Conservation (phyloP, 768 basidiomycete genomes). For the Gelatoporia subvermispora region DNA sequence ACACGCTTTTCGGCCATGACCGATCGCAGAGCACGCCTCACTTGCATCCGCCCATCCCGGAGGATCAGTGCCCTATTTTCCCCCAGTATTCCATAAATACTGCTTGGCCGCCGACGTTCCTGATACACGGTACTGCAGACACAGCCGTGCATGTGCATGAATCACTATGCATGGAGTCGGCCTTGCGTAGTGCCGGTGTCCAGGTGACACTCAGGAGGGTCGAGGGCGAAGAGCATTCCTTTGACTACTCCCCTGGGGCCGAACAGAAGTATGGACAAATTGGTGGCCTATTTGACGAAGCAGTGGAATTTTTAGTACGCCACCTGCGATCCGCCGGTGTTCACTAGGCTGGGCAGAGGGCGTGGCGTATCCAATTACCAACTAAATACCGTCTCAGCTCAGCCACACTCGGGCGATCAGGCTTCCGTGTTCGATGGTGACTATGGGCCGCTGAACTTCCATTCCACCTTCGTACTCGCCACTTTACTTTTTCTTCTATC, state of each 20-base stretch:
- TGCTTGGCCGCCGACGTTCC: constrained; percentile 41
- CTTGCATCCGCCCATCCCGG: constrained; percentile 19
- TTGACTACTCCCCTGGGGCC: constrained; percentile 45
- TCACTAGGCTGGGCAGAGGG: too few relatives aligned
- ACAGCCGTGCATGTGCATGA: constrained; percentile 40
- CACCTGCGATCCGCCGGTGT: not conserved
- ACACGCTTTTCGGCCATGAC: not conserved
- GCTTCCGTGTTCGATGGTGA: too few relatives aligned
- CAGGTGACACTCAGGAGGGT: constrained; percentile 31
- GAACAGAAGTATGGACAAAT: constrained; percentile 34
- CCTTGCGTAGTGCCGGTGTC: constrained; percentile 34
- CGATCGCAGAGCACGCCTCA: not conserved
- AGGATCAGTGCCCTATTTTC: constrained; percentile 33
- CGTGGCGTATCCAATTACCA: too few relatives aligned
- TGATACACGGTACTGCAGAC: constrained; percentile 46
- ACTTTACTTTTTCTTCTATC: too few relatives aligned
- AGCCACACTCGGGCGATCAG: too few relatives aligned
- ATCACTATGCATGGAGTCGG: constrained; percentile 30
- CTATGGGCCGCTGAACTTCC: too few relatives aligned
- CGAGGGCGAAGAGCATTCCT: constrained; percentile 48
- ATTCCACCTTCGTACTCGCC: too few relatives aligned
- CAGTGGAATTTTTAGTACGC: constrained; percentile 18
- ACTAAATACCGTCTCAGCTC: too few relatives aligned
- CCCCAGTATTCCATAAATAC: constrained; percentile 38
- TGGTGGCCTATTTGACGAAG: constrained; percentile 31